Percentiles rank a stretch among this genome's conserved stretches.
These are phyloP conservation scores for Inga leiocalycina DNA, from an alignment of 306 rosid species.

Conservation along the genomic window DNA sequence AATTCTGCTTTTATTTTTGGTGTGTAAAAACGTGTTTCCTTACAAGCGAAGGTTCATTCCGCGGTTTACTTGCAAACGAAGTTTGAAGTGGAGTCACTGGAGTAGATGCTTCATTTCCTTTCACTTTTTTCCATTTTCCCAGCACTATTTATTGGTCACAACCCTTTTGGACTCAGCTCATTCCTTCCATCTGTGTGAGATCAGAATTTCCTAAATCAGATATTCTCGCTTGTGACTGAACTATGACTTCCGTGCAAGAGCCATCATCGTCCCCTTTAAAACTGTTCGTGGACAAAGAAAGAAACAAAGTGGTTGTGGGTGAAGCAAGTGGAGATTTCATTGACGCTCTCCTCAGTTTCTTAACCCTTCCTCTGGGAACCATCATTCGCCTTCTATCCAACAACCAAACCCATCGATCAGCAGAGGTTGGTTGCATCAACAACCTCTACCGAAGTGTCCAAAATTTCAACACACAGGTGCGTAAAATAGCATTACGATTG, in stretches of 20 bases:
- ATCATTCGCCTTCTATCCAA: neutral
- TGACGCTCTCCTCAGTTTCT: neutral
- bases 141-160: too few relatives aligned
- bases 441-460: slow-evolving; percentile 12
- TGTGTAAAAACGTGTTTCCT: too few relatives aligned
- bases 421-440: slow-evolving; percentile 7
- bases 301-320: neutral
- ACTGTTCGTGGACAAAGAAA: neutral
- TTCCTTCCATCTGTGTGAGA: neutral
- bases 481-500: neutral
- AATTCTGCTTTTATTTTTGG: too few relatives aligned
- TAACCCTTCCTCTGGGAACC: slow-evolving; percentile 1
- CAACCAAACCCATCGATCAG: neutral
- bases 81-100: too few relatives aligned
- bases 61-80: too few relatives aligned
- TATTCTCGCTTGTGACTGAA: too few relatives aligned
- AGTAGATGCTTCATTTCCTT: too few relatives aligned
- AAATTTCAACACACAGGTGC: neutral
- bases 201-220: neutral
- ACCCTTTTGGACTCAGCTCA: neutral
- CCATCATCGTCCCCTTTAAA: neutral
- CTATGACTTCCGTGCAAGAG: neutral
- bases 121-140: too few relatives aligned
- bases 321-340: neutral
- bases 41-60: too few relatives aligned